These are phyloP conservation scores for Nicotiana noctiflora DNA, from an alignment of 257 asterid species.

Conservation along the genomic window DNA sequence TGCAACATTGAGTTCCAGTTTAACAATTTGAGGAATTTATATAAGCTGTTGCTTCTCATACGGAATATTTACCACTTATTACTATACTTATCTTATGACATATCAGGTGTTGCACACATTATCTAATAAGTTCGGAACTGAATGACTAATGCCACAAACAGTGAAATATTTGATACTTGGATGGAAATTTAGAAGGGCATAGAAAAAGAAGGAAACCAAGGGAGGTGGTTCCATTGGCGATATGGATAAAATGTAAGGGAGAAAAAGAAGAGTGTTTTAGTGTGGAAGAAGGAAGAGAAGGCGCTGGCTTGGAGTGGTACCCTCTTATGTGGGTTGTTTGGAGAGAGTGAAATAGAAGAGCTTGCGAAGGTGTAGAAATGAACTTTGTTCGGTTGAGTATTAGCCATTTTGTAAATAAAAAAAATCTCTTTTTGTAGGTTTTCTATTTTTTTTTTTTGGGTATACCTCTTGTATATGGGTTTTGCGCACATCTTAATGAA, in stretches of 20 bases:
- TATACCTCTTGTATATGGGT: too few species aligned
- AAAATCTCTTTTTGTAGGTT: too few species aligned
- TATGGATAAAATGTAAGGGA: neutral
- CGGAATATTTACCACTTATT: neutral
- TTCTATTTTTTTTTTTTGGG: too few species aligned
- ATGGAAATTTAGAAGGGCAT: neutral
- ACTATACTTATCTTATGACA: neutral
- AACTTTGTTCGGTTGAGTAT: too few species aligned
- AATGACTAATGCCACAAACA: neutral
- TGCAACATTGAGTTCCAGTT: neutral
- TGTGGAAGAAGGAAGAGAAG: too few species aligned
- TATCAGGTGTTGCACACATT: neutral
- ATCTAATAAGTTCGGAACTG: neutral
- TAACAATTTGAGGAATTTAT: neutral
- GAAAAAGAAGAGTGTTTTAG: neutral
- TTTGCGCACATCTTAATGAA: too few species aligned
- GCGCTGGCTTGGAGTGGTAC: too few species aligned
- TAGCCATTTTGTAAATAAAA: too few species aligned
- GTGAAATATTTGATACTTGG: neutral
- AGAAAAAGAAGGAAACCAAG: neutral
- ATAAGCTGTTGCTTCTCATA: neutral
- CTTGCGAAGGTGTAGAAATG: too few species aligned
- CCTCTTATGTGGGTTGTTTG: too few species aligned
- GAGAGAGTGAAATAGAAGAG: too few species aligned
- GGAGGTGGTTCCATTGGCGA: neutral